Conservation (phyloP, 345 rosid species). For the Euphorbia pulcherrima region DNA sequence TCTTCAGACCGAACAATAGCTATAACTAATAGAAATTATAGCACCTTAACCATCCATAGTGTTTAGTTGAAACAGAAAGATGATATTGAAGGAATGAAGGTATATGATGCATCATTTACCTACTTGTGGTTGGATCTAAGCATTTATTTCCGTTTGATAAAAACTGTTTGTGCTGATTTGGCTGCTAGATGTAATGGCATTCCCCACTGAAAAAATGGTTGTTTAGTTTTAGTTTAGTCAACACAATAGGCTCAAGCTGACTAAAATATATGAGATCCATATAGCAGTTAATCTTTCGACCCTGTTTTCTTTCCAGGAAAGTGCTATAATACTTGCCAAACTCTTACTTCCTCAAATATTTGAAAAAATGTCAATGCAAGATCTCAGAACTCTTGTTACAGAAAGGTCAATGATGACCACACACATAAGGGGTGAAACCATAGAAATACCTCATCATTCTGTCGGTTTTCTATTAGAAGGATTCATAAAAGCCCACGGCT, state of each 20-base stretch:
- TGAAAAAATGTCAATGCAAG: constrained; percentile 74
- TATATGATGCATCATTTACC: not conserved
- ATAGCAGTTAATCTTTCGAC: not conserved
- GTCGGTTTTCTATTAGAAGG: constrained; percentile 83
- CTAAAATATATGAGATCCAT: not conserved
- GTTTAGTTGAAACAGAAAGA: not conserved
- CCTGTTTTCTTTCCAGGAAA: constrained; percentile 52
- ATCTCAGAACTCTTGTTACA: constrained; percentile 64
- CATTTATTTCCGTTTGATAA: not conserved
- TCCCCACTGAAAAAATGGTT: not conserved
- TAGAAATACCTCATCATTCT: constrained; percentile 55
- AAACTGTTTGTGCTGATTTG: not conserved
- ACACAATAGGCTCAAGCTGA: not conserved
- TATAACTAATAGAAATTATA: not conserved
- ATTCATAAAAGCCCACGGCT: constrained; percentile 50
- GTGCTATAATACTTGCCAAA: constrained; percentile 70
- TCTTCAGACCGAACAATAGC: not conserved
- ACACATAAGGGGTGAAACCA: constrained; percentile 62
- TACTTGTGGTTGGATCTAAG: not conserved
- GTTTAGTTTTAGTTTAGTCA: not conserved
- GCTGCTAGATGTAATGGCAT: not conserved
- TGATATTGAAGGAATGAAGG: not conserved
- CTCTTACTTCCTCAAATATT: constrained; percentile 82
- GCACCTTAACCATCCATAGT: not conserved
- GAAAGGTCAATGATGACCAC: constrained; percentile 57